Evolutionary conservation across 768 basidiomycete genomes (phyloP), one percentile per base, ranked within the genome.

Genomic region (Leccinum longicurvipes): DNA sequence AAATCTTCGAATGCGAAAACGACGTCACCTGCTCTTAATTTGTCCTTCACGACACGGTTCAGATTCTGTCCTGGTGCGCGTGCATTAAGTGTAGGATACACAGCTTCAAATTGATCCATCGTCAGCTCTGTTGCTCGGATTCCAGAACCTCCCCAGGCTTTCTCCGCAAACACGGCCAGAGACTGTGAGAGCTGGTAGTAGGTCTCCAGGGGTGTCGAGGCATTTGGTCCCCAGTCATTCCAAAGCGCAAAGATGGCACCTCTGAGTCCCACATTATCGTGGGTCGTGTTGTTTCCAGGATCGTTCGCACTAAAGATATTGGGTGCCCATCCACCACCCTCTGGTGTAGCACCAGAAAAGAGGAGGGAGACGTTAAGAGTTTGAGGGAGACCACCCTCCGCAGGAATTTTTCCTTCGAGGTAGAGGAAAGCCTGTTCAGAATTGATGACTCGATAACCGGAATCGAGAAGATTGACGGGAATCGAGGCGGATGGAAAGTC

Each of bases 161-260:
- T 78, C 62, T 77, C 77, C 1, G 63, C 73, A 50, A 78, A 72
- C 6, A 76, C 67, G 6, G 76, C 74, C 23, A 77, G 54, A 28
- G 75, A 76, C 39, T 68, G 72, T 7, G 76, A 67, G 8, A 79
- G 65, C 50, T 77, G 74, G 59, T 76, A 76, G 57, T 77, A 78
- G 2, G 72, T 70, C 65, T 79, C 77, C 11, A 77, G 63, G 8
- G 71, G 72, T 6, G 76, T 78, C 28, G 75, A 77, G 31, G 77
- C 75, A 32, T 76, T 78, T 48, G 77, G 73, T 1, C 77, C 77
- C 74, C 76, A 78, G 62, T 78, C 77, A 45, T 74, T 76, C 75
- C 75, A 76, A 9, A 75, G 59, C 1, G 71, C 74, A 61, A 76
- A 72, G 15, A 74, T 70, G 0, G 71, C 65, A 24, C 74, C 75